These are phyloP conservation scores for Aspergillus bridgeri DNA, from an alignment of 495 filamentous ascomycete genomes.

Conservation along the genomic window DNA sequence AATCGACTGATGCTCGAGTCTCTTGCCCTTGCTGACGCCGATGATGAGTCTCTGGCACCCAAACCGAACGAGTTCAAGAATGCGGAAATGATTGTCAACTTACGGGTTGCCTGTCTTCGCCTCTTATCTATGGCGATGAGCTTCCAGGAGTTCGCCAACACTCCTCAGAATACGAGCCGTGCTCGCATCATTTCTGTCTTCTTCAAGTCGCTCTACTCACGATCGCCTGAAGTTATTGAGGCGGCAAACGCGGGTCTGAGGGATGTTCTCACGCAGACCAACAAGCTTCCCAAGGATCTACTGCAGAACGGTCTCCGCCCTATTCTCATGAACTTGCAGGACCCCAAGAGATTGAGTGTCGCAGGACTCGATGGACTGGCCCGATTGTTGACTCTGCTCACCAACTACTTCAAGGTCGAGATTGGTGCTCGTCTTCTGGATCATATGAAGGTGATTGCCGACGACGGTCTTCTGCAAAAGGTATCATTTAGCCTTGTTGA, in stretches of 20 bases:
- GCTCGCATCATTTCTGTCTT: conserved; percentile 88
- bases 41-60: conserved; percentile 79
- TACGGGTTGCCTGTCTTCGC: conserved; percentile 92
- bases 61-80: conserved; percentile 88
- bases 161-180: conserved; percentile 66
- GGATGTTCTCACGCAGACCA: conserved; percentile 78
- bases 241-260: conserved; percentile 86
- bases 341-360: conserved; percentile 84
- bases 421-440: conserved; percentile 88
- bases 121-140: conserved; percentile 88
- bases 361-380: conserved; percentile 89
- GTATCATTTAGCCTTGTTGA: conserved; percentile 92
- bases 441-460: conserved; percentile 88
- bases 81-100: conserved; percentile 81
- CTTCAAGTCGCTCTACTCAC: conserved; percentile 94
- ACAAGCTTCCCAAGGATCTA: conserved; percentile 92
- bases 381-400: conserved; percentile 80
- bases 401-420: conserved; percentile 98
- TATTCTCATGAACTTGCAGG: conserved; percentile 92
- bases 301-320: conserved; percentile 91
- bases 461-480: conserved; percentile 73
- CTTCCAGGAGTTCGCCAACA: conserved; percentile 80
- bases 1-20: conserved; percentile 90
- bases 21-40: conserved; percentile 85
- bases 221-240: conserved; percentile 86